Evolutionary conservation across 2,329 filamentous ascomycete genomes (phyloP).

Genomic region (Gremmenia infestans): DNA sequence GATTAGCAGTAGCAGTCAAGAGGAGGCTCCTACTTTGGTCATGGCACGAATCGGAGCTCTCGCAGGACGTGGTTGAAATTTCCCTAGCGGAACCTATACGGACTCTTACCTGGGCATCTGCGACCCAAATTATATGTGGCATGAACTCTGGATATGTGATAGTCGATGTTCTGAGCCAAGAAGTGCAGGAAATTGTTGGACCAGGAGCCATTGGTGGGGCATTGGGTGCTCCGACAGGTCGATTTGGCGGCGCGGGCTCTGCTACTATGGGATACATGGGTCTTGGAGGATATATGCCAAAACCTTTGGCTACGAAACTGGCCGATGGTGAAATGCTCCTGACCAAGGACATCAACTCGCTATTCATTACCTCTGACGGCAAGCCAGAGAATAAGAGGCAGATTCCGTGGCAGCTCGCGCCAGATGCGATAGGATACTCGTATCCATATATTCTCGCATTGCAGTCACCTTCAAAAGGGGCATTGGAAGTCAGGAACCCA

Average conservation of each 20-base stretch:
- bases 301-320: conserved; percentile 78
- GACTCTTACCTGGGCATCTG: conserved; percentile 85
- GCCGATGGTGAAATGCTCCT: conserved; percentile 80
- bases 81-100: conserved; percentile 78
- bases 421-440: conserved; percentile 89
- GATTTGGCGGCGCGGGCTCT: conserved; percentile 78
- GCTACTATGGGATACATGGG: conserved; percentile 97
- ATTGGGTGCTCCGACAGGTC: conserved; percentile 45
- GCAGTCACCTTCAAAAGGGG: conserved; percentile 76
- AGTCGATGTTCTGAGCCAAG: conserved; percentile 73
- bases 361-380: conserved; percentile 83
- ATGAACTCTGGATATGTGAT: conserved; percentile 89
- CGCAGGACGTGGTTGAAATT: conserved; percentile 68
- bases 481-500: conserved; percentile 86
- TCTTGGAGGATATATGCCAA: conserved; percentile 84
- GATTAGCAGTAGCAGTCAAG: conserved; percentile 89
- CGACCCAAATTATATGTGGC: conserved; percentile 80
- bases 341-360: conserved; percentile 95
- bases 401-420: conserved; percentile 85
- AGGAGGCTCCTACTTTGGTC: conserved; percentile 84
- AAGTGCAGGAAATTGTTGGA: conserved; percentile 73
- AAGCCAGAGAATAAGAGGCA: conserved; percentile 78
- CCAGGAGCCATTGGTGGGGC: conserved; percentile 66
- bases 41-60: conserved; percentile 92
- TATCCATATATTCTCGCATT: conserved; percentile 92